Evolutionary conservation across 108 stramenopile genomes (phyloP), one percentile per base, ranked within the genome.

Genomic region (Discostella stelligeroides): DNA sequence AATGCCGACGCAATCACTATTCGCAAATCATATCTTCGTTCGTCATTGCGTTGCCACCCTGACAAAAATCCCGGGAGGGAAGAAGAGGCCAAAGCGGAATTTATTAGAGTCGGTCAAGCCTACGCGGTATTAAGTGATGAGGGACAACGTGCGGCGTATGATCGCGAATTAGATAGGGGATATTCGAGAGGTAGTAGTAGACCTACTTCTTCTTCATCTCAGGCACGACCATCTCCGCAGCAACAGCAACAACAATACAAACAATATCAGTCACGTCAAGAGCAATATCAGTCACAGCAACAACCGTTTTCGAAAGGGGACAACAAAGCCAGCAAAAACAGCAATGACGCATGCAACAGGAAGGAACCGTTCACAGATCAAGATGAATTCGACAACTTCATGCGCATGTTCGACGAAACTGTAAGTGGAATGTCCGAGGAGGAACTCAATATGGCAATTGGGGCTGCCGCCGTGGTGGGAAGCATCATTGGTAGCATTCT

Each of bases 31-130:
- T 95, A 95, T 60, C 76, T 90, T 14, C 73, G 75, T 45, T 24
- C 85, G 12, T 85, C 86, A n/a, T 71, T 92, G 6, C 58, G 81
- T 9, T 79, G 42, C 54, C 87, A 88, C 41, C 94, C 94, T 15
- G 94, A 95, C 66, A 90, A 90, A 56, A 95, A 95, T 74, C 86
- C 85, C 4, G 71, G 79, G 45, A 72, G 88, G 46, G 63, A 76
- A 49, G 79, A 80, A 43, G 76, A 68, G 38, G 83, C 91, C 20
- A 86, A 85, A 41, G 76, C 82, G 5, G 82, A 89, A 62, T 97
- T 97, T 67, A 64, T 90, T 53, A 63, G 85, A 43, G 81, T 95
- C 34, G 90, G 91, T 14, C 64, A 84, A 69, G 96, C 96, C 9
- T 92, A 95, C 54, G 80, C 88, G 62, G 75, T 85, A 10, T 65